Base-by-base conservation (phyloP, 768 basidiomycete species). In the Mycena kentingensis region DNA sequence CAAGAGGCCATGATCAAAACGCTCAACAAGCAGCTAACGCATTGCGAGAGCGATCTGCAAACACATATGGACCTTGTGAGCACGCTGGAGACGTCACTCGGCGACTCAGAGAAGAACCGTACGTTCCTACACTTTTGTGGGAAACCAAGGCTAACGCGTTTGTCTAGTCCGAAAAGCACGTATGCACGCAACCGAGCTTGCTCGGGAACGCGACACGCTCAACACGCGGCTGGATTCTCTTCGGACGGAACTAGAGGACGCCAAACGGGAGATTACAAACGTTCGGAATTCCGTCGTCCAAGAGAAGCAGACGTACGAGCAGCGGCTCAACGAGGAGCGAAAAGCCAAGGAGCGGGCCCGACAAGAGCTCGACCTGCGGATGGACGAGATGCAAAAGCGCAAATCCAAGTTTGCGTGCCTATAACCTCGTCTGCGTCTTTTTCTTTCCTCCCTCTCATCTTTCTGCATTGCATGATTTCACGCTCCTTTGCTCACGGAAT, bases 331-430 rank as follows among this genome's bases (percentile, higher is more conserved):
- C 63, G 91, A 95, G 66, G 92, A 95, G 69, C 84, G 92, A 46
- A 82, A 80, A 63, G 87, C 83, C n/a, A 93, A 92, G 72, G 93
- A 95, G 69, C 87, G 91, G 22, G 88, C 84, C 45, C 84, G 91
- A 45, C 85, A 87, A 55, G 92, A 93, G 69, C 82, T 95, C 25
- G 93, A 95, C 66, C 79, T 81, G 16, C 85, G 93, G 58, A 87
- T 93, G 85, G 90, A 92, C 50, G 93, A 94, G 63, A 74, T 93
- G 35, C 78, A 79, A 67, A 82, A 80, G 73, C 87, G 90, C 54
- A 94, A 93, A 76, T 93, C 90, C 57, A 96, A 95, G 74, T 96
- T 93, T 70, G 88, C 87, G 47, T 93, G 91, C 71, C 79, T 93
- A 70, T 93, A 77, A 80, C 56, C 48, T 52, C 43, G 45, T 27